These are phyloP conservation scores for Picea mariana DNA, from an alignment of 83 land plant species.

Conservation along the genomic window DNA sequence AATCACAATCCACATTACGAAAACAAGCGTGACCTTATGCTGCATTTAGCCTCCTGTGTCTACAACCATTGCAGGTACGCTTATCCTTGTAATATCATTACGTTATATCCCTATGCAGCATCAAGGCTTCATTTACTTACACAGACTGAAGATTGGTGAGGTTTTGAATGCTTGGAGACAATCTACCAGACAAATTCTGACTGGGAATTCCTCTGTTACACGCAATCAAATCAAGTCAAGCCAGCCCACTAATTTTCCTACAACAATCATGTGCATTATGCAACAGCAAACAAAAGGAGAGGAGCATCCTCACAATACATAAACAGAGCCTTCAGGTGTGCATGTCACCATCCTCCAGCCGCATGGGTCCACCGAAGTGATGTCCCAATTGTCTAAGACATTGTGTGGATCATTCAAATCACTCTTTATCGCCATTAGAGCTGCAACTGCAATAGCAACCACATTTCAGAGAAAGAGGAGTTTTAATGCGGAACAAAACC, in stretches of 20 bases:
- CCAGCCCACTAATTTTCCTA: neutral
- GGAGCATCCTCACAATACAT: conserved; percentile 22
- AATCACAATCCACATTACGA: neutral
- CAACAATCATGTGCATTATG: neutral
- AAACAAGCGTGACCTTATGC: too few species aligned
- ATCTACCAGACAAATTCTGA: conserved; percentile 34
- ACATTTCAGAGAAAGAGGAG: neutral
- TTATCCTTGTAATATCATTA: too few species aligned
- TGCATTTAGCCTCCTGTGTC: too few species aligned
- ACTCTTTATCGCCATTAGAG: conserved; percentile 35
- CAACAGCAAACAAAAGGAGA: neutral
- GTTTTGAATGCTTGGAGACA: conserved; percentile 38
- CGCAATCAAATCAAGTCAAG: neutral
- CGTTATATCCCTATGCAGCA: too few species aligned
- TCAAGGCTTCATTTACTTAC: conserved; percentile 19
- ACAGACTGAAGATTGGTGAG: conserved; percentile 35
- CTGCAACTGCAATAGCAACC: conserved; percentile 25
- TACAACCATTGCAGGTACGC: too few species aligned
- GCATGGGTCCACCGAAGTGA: conserved; percentile 45
- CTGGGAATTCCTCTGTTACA: conserved; percentile 34
- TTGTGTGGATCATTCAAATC: conserved; percentile 35
- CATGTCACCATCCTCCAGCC: conserved; percentile 46
- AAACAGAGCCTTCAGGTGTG: conserved; percentile 28
- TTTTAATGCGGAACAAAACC: neutral
- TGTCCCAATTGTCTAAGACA: conserved; percentile 46